Base-by-base conservation (phyloP, 495 filamentous ascomycete genomes). In the Neurospora sp. region DNA sequence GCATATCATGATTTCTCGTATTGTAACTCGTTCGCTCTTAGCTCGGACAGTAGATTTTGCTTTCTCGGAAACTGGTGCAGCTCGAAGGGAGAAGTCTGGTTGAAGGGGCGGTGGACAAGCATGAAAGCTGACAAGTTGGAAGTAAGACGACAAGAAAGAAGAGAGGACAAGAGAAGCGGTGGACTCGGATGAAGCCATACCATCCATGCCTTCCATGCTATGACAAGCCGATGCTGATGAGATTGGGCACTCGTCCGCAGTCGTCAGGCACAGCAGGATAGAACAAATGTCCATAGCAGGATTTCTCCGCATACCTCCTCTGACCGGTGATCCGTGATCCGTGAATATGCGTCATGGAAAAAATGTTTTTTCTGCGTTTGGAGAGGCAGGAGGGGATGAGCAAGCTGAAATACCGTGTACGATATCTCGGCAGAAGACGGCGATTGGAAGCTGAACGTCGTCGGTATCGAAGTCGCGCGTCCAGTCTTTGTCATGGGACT, bases 371-470 rank as follows among this genome's bases (percentile, higher is more conserved):
- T 9, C 13, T 8, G 54, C 15, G 54, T 28, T 34, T 66, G 54
- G 24, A 28, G 13, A 62, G 54, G 24, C 24, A 34, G 24, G 54
- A 34, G 28, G 28, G 54, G 28, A 66, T 66, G 28, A 19, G 10
- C 54, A 34, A 71, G 72, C 71, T 72, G 73, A 70, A 66, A 31
- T 62, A 62, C 21, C 21, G 13, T 28, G 24, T 62, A 62, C 48
- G 48, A 62, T 62, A 62, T 31, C 24, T 31, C 48, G 48, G 48
- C 48, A 24, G 24, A 31, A 54, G 48, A 59, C 48, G 48, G 48
- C 48, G 48, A 59, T 59, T 59, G 48, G 48, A 59, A 28, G 21
- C 48, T 59, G 48, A 15, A 59, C 10, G 24, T 13, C 5, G 48
- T 59, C 48, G 36, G 70, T 37, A 71, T 54, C 40, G 37, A 71